A percentile compares a stretch with the other conserved stretches of the same genome.
These are phyloP conservation scores for Cercospora berteroae DNA, from an alignment of 2,329 filamentous ascomycete species.

Conservation along the genomic window DNA sequence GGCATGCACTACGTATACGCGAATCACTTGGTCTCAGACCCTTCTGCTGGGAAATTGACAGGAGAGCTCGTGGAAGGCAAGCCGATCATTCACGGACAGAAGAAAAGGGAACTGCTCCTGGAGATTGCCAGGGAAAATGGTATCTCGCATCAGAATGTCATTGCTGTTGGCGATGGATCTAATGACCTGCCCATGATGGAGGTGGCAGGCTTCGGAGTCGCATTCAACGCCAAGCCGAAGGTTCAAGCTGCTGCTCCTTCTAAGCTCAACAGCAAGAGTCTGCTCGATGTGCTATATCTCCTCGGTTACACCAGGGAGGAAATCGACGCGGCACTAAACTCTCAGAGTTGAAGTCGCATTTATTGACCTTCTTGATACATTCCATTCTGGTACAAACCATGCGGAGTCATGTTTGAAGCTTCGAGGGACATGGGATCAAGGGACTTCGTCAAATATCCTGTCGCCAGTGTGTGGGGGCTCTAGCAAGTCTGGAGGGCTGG, in stretches of 20 bases:
- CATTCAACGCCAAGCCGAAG: constrained; percentile 79
- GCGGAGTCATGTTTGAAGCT: background rate
- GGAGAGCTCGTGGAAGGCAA: constrained; percentile 69
- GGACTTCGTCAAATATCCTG: constrained; percentile 5
- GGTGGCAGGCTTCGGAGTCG: constrained; percentile 71
- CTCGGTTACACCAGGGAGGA: constrained; percentile 54
- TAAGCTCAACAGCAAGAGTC: constrained; percentile 66
- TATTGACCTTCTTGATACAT: background rate
- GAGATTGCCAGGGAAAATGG: constrained; percentile 68
- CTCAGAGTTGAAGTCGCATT: background rate
- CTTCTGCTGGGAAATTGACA: constrained; percentile 56
- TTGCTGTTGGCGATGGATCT: constrained; percentile 78
- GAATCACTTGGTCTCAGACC: constrained; percentile 72
- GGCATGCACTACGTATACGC: constrained; percentile 86
- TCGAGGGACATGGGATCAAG: background rate
- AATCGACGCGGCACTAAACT: constrained; percentile 20
- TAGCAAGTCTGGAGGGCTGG: constrained; percentile 45
- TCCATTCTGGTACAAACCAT: background rate
- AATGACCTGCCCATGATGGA: constrained; percentile 81
- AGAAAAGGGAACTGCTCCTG: constrained; percentile 68
- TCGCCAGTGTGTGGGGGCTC: constrained; percentile 41
- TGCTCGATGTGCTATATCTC: constrained; percentile 71
- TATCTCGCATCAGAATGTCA: constrained; percentile 63
- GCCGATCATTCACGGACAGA: constrained; percentile 71
- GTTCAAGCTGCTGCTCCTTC: constrained; percentile 76